Conservation (phyloP, 169 alveolate species). For the Theileria sp. region DNA sequence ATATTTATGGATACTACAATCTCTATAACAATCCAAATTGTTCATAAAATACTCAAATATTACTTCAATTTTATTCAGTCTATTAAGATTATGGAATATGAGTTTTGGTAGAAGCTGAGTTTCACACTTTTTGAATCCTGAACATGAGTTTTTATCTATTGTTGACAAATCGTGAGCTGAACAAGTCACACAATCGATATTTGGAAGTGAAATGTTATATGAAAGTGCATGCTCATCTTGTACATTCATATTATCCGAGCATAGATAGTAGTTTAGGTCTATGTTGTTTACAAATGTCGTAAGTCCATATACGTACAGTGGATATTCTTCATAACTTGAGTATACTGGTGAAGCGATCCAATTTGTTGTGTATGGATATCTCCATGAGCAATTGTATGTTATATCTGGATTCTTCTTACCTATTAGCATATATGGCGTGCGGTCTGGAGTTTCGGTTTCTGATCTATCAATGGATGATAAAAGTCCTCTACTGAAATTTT, state of each 20-base stretch:
- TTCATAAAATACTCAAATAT: slow-evolving; percentile 1
- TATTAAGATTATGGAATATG: background rate
- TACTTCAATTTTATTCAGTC: background rate
- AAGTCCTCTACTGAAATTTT: background rate
- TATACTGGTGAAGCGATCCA: slow-evolving; percentile 55
- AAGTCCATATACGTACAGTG: slow-evolving; percentile 36
- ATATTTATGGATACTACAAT: background rate
- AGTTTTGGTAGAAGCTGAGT: background rate
- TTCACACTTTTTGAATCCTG: background rate
- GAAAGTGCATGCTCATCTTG: slow-evolving; percentile 10
- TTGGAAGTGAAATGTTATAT: background rate
- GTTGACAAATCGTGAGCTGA: background rate
- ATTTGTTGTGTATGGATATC: slow-evolving; percentile 29
- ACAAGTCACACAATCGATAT: slow-evolving; percentile 2
- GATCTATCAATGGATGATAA: background rate
- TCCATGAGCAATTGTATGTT: slow-evolving; percentile 31
- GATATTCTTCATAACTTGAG: slow-evolving; percentile 27
- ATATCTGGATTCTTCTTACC: background rate
- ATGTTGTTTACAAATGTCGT: background rate
- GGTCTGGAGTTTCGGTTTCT: background rate
- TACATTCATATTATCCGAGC: background rate
- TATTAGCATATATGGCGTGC: background rate
- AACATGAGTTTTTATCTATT: background rate
- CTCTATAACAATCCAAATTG: slow-evolving; percentile 12
- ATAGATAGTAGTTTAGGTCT: background rate